Evolutionary conservation across 352 stramenopile species (phyloP), one percentile per base, ranked within the genome.

Genomic region (Globisporangium canariense): DNA sequence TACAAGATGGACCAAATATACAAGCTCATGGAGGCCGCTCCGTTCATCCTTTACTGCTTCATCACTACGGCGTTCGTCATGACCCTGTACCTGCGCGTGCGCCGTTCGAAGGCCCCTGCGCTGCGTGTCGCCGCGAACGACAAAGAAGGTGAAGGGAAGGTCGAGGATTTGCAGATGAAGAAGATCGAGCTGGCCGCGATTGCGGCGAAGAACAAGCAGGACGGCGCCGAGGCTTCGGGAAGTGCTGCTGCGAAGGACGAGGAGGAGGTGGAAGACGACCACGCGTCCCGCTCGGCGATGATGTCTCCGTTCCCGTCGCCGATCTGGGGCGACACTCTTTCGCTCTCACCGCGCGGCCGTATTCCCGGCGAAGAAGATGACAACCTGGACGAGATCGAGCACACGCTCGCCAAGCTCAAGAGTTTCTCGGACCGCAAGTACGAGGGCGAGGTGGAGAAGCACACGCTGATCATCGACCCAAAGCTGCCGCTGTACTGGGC

Each of bases 1-100:
- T 96, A 91, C 73, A 79, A 89, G 73, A 92, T 96, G 81, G 82
- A 90, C 43, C 73, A 93, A 71, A 91, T 96, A 55, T 93, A 93
- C 70, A 70, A 80, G 60, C 68, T 96, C 41, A 94, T 94, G 83
- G 69, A 81, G 45, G 82, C 80, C 2, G 77, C 83, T n/a, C 75
- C 83, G 1, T 96, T 96, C 58, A 87, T 96, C 52, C 67, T 96
- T 8, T 96, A 94, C 57, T 87, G 74, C 46, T 70, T 96, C 38
- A 78, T 92, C 56, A 92, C 81, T 1, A 94, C 87, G 2, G 79
- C 82, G 0, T 96, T 94, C 63, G 75, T 87, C 28, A 90, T 93
- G 78, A 93, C 82, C 62, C 68, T 94, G 2, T 90, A 92, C 71
- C 74, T 96, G 71, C 87, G 85, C 46, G 85, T 88, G 46, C 79